These are phyloP conservation scores for Nemania serpens DNA, from an alignment of 2,329 filamentous ascomycete genomes.

Conservation along the genomic window DNA sequence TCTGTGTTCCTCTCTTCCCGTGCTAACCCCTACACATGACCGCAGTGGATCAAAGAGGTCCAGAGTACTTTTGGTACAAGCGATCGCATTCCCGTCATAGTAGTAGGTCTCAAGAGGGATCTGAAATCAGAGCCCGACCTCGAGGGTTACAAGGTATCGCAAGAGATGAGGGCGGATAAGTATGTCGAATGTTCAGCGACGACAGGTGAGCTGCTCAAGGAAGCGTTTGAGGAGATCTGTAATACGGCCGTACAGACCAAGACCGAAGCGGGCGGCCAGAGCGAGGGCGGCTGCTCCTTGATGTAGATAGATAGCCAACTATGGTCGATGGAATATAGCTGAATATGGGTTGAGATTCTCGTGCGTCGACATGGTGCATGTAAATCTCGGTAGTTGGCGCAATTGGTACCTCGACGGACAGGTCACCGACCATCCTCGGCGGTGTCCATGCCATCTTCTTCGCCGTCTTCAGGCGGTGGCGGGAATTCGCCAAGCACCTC, in stretches of 20 bases:
- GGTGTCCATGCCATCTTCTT: conserved; percentile 47
- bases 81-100: conserved; percentile 57
- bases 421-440: conserved; percentile 29
- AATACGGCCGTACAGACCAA: conserved; percentile 57
- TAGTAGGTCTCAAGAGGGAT: conserved; percentile 66
- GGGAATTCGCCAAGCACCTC: conserved; percentile 62
- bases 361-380: not conserved
- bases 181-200: conserved; percentile 68
- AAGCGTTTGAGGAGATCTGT: conserved; percentile 66
- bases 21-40: not conserved
- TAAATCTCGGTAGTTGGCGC: not conserved
- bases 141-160: conserved; percentile 61
- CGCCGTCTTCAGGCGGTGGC: conserved; percentile 41
- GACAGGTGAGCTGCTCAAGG: conserved; percentile 61
- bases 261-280: conserved; percentile 55
- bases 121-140: conserved; percentile 61
- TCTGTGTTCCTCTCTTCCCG: not conserved
- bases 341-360: not conserved
- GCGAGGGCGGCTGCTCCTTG: conserved; percentile 55
- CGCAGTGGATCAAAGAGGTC: conserved; percentile 62
- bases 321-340: not conserved
- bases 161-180: conserved; percentile 63
- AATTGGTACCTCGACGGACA: not conserved
- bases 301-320: conserved; percentile 27
- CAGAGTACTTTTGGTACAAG: conserved; percentile 52